A percentile compares a stretch with the other conserved stretches of the same genome.
phyloP scores from a whole-genome alignment of 495 filamentous ascomycete species.

The Penicillium malachiteum region DNA sequence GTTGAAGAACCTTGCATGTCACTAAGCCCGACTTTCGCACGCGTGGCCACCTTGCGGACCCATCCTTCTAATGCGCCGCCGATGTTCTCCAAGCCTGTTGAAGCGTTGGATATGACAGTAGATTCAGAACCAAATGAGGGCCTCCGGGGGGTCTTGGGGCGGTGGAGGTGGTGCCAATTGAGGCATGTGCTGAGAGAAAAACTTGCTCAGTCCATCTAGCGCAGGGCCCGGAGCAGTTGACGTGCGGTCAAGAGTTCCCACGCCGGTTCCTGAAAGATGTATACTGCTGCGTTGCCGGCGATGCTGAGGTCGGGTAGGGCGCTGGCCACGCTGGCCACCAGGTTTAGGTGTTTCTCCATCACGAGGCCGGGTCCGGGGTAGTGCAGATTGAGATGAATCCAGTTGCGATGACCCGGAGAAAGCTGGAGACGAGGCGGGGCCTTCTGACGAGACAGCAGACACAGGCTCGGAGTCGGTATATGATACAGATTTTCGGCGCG shows the following conservation, averaged over 20 bases:
- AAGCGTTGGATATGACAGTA: constrained; percentile 43
- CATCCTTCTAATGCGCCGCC: constrained; percentile 85
- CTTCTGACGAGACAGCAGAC: constrained; percentile 32
- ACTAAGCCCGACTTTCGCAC: constrained; percentile 40
- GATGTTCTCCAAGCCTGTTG: constrained; percentile 71
- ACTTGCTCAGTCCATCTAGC: constrained; percentile 74
- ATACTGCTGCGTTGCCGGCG: constrained; percentile 44
- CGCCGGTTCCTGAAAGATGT: constrained; percentile 71
- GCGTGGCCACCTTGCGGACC: constrained; percentile 73
- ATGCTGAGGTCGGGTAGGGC: constrained; percentile 27
- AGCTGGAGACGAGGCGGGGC: constrained; percentile 36
- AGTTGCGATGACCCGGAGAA: constrained; percentile 32
- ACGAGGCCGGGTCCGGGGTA: constrained; percentile 21
- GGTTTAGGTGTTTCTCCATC: constrained; percentile 19
- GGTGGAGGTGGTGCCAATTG: constrained; percentile 53
- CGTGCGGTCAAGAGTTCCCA: constrained; percentile 71
- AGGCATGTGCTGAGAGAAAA: constrained; percentile 75
- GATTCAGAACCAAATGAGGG: constrained; percentile 44
- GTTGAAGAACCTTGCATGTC: constrained; percentile 34
- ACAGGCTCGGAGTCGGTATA: constrained; percentile 44
- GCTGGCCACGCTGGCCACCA: constrained; percentile 10
- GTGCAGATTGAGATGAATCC: constrained; percentile 21
- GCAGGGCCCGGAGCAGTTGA: constrained; percentile 75
- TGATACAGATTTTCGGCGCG: constrained; percentile 73
- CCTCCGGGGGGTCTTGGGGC: constrained; percentile 30